These are phyloP conservation scores for Mortierella sp. DNA, from an alignment of 371 early-diverging fungal genomes.

Conservation along the genomic window DNA sequence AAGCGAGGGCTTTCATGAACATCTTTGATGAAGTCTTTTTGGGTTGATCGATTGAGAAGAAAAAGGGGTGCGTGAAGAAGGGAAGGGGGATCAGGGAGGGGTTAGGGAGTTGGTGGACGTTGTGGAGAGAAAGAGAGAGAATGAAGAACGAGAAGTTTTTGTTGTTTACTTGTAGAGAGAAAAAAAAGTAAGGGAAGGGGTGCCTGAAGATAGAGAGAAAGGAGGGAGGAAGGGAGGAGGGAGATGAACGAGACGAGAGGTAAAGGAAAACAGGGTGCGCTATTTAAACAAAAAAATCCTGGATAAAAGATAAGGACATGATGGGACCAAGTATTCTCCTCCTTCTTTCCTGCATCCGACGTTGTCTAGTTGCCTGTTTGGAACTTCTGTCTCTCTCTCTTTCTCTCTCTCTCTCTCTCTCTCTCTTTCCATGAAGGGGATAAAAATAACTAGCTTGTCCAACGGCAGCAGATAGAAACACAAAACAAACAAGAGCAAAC, in stretches of 20 bases:
- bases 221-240: neutral
- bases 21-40: conserved; percentile 6
- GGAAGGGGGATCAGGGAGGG: neutral
- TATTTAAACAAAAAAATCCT: conserved; percentile 1
- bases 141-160: conserved; percentile 2
- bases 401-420: no score
- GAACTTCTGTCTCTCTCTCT: neutral
- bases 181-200: conserved; percentile 8
- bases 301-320: neutral
- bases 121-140: neutral
- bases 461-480: neutral
- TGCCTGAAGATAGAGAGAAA: neutral
- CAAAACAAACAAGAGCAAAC: neutral
- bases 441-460: neutral
- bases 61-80: neutral
- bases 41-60: neutral
- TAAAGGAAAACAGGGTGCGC: neutral
- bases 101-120: neutral
- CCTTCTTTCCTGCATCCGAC: neutral
- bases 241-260: neutral
- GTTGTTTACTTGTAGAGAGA: conserved; percentile 5
- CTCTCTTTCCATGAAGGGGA: neutral
- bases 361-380: neutral
- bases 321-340: neutral
- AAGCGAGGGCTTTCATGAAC: conserved; percentile 22